phyloP scores from a whole-genome alignment of 1,284 basidiomycete species.

The Microbotryum intermedium region DNA sequence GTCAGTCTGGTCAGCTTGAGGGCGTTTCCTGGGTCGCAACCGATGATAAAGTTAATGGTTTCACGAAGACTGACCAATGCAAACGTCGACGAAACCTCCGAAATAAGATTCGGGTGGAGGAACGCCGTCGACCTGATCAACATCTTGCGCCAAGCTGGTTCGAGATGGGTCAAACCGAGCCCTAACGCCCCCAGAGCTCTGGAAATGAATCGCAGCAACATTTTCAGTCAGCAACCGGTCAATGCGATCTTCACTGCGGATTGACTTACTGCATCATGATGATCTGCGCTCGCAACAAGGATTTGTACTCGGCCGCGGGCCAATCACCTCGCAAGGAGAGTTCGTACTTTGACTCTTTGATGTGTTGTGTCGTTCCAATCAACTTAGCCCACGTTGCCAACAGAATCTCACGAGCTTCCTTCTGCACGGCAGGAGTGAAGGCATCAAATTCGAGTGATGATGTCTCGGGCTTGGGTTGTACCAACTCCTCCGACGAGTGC shows the following conservation, averaged over 20 bases:
- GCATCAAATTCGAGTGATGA: not conserved
- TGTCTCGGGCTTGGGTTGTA: not conserved
- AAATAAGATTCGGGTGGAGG: constrained; percentile 18
- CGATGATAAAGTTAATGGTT: too few species aligned
- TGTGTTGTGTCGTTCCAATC: constrained; percentile 5
- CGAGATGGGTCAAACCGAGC: constrained; percentile 5
- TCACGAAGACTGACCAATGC: constrained; percentile 6
- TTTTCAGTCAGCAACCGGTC: too few species aligned
- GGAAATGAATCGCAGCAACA: too few species aligned
- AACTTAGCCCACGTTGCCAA: constrained; percentile 21
- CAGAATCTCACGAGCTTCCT: constrained; percentile 7
- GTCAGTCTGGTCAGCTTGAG: not conserved
- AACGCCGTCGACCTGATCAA: constrained; percentile 21
- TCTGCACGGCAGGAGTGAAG: not conserved
- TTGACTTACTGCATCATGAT: constrained; percentile 6
- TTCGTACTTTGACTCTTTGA: constrained; percentile 12
- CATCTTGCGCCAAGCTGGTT: constrained; percentile 12
- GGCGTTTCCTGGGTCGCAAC: not conserved
- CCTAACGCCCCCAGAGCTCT: constrained; percentile 14
- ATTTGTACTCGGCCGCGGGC: constrained; percentile 10
- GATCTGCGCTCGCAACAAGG: constrained; percentile 13
- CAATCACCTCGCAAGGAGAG: constrained; percentile 17
- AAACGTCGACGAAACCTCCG: constrained; percentile 21
- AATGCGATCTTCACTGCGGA: too few species aligned
- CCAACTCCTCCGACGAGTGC: not conserved